phyloP scores from a whole-genome alignment of 805 yeast genomes.

The Hanseniaspora thailandica region DNA sequence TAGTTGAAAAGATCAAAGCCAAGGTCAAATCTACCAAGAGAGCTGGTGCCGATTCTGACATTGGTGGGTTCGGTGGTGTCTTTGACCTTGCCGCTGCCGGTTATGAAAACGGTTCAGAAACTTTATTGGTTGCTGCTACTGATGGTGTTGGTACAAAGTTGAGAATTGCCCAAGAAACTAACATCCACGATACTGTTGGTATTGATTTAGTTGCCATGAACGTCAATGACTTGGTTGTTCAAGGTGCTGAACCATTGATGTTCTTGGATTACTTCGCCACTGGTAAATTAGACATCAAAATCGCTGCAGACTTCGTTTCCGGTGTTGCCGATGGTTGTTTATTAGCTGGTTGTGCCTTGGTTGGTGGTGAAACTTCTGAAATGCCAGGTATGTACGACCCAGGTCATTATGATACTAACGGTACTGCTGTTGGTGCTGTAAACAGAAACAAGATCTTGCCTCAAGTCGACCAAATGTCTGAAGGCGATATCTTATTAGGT shows the following conservation, averaged over 20 bases:
- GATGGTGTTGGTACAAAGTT: conserved; percentile 99
- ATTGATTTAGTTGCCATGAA: conserved; percentile 98
- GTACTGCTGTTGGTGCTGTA: conserved; percentile 98
- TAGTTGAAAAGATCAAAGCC: conserved; percentile 82
- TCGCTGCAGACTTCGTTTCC: conserved; percentile 77
- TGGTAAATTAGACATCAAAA: conserved; percentile 71
- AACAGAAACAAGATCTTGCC: conserved; percentile 66
- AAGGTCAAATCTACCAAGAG: conserved; percentile 86
- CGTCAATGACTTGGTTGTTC: conserved; percentile 93
- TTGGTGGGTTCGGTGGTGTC: conserved; percentile 97
- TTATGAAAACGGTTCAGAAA: conserved; percentile 49
- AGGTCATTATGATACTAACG: conserved; percentile 95
- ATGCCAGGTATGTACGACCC: conserved; percentile 98
- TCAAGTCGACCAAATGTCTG: conserved; percentile 48
- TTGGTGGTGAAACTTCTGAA: conserved; percentile 98
- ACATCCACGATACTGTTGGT: conserved; percentile 94
- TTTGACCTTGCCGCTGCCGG: conserved; percentile 87
- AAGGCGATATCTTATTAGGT: conserved; percentile 78
- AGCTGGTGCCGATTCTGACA: conserved; percentile 93
- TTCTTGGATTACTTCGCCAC: conserved; percentile 95
- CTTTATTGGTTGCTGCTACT: conserved; percentile 90
- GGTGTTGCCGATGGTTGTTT: conserved; percentile 97
- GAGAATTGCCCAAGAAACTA: conserved; percentile 80
- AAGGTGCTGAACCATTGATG: conserved; percentile 96
- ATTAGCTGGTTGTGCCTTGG: conserved; percentile 90